These are phyloP conservation scores for Plenodomus lindquistii DNA, from an alignment of 2,329 filamentous ascomycete genomes.

Conservation along the genomic window DNA sequence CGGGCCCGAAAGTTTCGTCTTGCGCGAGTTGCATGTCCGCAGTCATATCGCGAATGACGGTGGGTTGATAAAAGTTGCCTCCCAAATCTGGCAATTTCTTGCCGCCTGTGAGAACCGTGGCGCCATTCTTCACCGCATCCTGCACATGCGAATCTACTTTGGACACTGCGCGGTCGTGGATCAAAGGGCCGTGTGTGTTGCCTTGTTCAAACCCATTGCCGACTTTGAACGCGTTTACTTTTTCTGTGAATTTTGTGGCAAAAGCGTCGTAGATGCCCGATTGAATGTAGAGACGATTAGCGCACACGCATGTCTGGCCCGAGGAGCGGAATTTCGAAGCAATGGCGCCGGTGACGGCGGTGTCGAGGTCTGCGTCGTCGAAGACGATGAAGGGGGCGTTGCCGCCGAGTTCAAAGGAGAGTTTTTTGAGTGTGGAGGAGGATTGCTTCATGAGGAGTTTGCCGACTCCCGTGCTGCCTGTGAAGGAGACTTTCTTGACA, in stretches of 20 bases:
- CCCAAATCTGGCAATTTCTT: slow-evolving; percentile 74
- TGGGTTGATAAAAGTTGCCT: slow-evolving; percentile 85
- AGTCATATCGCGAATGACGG: slow-evolving; percentile 85
- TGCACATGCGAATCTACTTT: slow-evolving; percentile 45
- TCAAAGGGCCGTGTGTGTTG: slow-evolving; percentile 79
- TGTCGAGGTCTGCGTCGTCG: slow-evolving; percentile 87
- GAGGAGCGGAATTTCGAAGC: slow-evolving; percentile 90
- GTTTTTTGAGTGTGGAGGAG: slow-evolving; percentile 79
- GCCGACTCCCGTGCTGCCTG: slow-evolving; percentile 70
- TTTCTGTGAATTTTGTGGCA: slow-evolving; percentile 67
- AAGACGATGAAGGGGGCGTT: slow-evolving; percentile 98
- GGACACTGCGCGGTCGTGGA: slow-evolving; percentile 73
- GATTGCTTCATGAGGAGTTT: slow-evolving; percentile 89
- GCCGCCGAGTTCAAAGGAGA: slow-evolving; percentile 89
- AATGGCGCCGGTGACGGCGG: slow-evolving; percentile 80
- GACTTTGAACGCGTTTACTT: slow-evolving; percentile 74
- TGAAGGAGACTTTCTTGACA: slow-evolving; percentile 92
- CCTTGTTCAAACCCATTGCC: slow-evolving; percentile 72
- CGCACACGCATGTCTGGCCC: slow-evolving; percentile 88
- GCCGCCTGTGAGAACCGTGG: slow-evolving; percentile 55
- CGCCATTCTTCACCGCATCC: slow-evolving; percentile 39
- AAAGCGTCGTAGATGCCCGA: slow-evolving; percentile 78
- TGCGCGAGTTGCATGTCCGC: slow-evolving; percentile 79
- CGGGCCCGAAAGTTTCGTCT: slow-evolving; percentile 95
- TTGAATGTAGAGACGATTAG: slow-evolving; percentile 81